phyloP scores from a whole-genome alignment of 306 rosid species.

The Vicia faba region DNA sequence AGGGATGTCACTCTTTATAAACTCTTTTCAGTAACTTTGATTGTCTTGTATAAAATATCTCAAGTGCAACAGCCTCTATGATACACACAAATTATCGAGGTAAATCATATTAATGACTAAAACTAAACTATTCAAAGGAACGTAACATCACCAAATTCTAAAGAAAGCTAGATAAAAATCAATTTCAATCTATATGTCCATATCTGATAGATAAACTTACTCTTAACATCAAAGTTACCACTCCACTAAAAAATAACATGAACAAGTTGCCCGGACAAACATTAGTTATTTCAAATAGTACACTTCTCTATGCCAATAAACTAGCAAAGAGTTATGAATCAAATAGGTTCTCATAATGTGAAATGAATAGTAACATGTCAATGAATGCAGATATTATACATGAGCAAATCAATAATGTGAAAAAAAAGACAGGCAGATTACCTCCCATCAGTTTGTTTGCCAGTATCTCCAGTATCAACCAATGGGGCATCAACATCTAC shows the following conservation, averaged over 20 bases:
- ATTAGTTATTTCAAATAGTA: slow-evolving; percentile 3
- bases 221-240: slow-evolving; percentile 3
- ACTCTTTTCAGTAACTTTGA: neutral
- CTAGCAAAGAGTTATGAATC: slow-evolving; percentile 14
- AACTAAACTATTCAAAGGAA: slow-evolving; percentile 21
- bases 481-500: slow-evolving; percentile 73
- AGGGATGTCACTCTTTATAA: no score
- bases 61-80: slow-evolving; percentile 19
- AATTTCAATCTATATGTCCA: slow-evolving; percentile 1
- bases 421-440: slow-evolving; percentile 40
- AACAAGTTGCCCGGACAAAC: slow-evolving; percentile 22
- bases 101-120: slow-evolving; percentile 20
- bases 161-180: slow-evolving; percentile 16
- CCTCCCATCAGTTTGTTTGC: slow-evolving; percentile 65
- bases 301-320: slow-evolving; percentile 9
- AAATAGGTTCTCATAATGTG: slow-evolving; percentile 18
- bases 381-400: slow-evolving; percentile 31
- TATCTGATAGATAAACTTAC: slow-evolving; percentile 17
- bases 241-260: slow-evolving; percentile 12
- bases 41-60: slow-evolving; percentile 9
- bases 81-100: slow-evolving; percentile 8
- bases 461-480: slow-evolving; percentile 73
- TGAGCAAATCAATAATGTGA: slow-evolving; percentile 23
- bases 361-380: slow-evolving; percentile 14
- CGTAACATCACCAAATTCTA: slow-evolving; percentile 1